Percentiles rank a stretch among this genome's conserved stretches.
Evolutionary conservation across 1,139 yeast species (phyloP).

Genomic region (Wickerhamomyces sp.): DNA sequence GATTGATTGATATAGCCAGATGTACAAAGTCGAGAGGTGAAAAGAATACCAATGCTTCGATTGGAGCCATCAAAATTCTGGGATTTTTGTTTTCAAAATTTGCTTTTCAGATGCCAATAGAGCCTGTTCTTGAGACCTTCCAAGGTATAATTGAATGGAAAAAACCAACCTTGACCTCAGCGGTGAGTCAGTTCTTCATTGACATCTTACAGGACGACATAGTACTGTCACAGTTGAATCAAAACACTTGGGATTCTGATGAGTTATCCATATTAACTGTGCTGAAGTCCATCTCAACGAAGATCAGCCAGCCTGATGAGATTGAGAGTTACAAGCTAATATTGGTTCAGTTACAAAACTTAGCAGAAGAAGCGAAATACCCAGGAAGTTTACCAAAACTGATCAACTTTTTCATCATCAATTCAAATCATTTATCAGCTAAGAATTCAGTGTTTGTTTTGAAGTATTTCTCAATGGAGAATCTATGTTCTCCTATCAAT

Average conservation of each 20-base stretch:
- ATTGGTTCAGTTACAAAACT: constrained; percentile 32
- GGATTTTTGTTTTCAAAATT: constrained; percentile 18
- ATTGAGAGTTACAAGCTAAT: constrained; percentile 33
- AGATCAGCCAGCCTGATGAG: constrained; percentile 30
- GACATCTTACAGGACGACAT: constrained; percentile 30
- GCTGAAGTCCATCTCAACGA: constrained; percentile 10
- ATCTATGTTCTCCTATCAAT: constrained; percentile 49
- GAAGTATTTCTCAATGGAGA: constrained; percentile 43
- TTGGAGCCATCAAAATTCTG: constrained; percentile 40
- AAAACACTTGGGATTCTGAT: constrained; percentile 39
- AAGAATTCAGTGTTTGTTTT: constrained; percentile 38
- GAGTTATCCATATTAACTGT: constrained; percentile 10
- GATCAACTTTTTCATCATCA: constrained; percentile 38
- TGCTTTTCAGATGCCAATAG: constrained; percentile 14
- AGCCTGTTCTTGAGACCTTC: constrained; percentile 27
- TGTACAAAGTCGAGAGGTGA: constrained; percentile 24
- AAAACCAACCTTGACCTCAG: constrained; percentile 31
- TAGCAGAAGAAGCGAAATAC: constrained; percentile 35
- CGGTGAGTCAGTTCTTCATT: constrained; percentile 33
- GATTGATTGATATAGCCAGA: constrained; percentile 35
- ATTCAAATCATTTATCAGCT: constrained; percentile 35
- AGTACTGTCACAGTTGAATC: constrained; percentile 14
- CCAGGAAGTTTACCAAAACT: constrained; percentile 43
- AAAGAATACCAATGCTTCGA: constrained; percentile 35
- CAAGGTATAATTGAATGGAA: constrained; percentile 27